A percentile compares a stretch with the other conserved stretches of the same genome.
Conservation (phyloP, 164 flowering plant genomes). For the Annona squamosa region DNA sequence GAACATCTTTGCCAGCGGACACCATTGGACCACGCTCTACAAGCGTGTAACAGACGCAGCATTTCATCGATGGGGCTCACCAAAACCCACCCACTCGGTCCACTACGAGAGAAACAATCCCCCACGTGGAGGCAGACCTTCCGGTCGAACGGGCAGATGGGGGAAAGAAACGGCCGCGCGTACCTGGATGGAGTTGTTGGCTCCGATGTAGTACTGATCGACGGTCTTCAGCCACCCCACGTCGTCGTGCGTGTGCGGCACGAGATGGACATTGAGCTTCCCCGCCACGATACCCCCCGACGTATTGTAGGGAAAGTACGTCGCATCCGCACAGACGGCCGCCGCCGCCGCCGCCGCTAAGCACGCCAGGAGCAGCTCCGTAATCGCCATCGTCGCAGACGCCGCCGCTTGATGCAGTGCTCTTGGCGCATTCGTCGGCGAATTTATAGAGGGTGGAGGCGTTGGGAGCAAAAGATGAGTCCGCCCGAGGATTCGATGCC, state of each 20-base stretch:
- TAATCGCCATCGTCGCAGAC: slow-evolving; percentile 9
- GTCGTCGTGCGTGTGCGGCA: slow-evolving; percentile 83
- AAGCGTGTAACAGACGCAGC: too few relatives aligned
- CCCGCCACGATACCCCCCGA: slow-evolving; percentile 37
- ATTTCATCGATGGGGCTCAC: too few relatives aligned
- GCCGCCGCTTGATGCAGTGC: background rate
- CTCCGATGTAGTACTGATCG: slow-evolving; percentile 82
- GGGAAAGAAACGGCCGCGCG: slow-evolving; percentile 27
- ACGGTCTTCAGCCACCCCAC: slow-evolving; percentile 94
- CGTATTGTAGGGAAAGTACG: slow-evolving; percentile 55
- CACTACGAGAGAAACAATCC: too few relatives aligned
- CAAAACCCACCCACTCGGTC: too few relatives aligned
- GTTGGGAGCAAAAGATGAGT: background rate
- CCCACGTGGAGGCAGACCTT: background rate
- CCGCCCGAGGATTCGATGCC: background rate
- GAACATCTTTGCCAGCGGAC: too few relatives aligned
- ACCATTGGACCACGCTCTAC: too few relatives aligned
- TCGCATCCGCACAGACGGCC: slow-evolving; percentile 18
- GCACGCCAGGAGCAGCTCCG: slow-evolving; percentile 1
- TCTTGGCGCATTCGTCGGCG: background rate
- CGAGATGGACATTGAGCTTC: slow-evolving; percentile 79
- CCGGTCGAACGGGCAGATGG: background rate
- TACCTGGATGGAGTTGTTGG: slow-evolving; percentile 67
- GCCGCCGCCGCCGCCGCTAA: background rate
- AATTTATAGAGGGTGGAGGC: background rate